Conservation (phyloP, 2,329 filamentous ascomycete genomes). For the Anthostomella pinea region DNA sequence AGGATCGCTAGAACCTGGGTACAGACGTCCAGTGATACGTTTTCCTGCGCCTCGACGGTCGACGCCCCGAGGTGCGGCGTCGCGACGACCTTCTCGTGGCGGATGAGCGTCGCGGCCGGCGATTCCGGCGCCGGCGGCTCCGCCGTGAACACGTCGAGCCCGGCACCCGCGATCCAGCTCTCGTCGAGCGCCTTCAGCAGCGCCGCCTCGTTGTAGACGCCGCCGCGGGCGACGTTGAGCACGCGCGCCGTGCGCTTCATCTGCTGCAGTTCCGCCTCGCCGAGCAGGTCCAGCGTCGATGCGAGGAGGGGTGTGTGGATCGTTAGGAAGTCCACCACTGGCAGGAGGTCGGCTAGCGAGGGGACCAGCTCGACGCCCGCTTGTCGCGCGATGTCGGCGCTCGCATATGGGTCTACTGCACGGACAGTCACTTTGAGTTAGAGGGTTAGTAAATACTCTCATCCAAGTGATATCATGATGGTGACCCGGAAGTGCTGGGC, state of each 20-base stretch:
- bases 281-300: constrained; percentile 72
- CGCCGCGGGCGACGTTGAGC: constrained; percentile 76
- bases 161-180: constrained; percentile 72
- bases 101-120: constrained; percentile 59
- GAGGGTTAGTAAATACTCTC: constrained; percentile 1
- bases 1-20: constrained; percentile 75
- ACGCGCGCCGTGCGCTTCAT: constrained; percentile 76
- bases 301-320: constrained; percentile 79
- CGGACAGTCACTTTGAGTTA: constrained; percentile 56
- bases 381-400: constrained; percentile 64
- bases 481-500: too few relatives aligned
- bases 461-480: neutral
- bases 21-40: constrained; percentile 79
- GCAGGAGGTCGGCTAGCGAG: constrained; percentile 59
- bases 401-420: constrained; percentile 76
- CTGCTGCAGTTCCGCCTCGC: constrained; percentile 59
- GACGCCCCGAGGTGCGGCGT: constrained; percentile 80
- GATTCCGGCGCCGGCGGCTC: constrained; percentile 65
- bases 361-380: constrained; percentile 64
- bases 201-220: constrained; percentile 75
- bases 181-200: constrained; percentile 67
- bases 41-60: constrained; percentile 80
- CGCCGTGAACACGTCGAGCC: constrained; percentile 74
- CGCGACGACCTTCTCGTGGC: constrained; percentile 69
- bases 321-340: constrained; percentile 71